Base-by-base conservation (phyloP, 176 grass and related monocot species). In the Metroxylon sagu region DNA sequence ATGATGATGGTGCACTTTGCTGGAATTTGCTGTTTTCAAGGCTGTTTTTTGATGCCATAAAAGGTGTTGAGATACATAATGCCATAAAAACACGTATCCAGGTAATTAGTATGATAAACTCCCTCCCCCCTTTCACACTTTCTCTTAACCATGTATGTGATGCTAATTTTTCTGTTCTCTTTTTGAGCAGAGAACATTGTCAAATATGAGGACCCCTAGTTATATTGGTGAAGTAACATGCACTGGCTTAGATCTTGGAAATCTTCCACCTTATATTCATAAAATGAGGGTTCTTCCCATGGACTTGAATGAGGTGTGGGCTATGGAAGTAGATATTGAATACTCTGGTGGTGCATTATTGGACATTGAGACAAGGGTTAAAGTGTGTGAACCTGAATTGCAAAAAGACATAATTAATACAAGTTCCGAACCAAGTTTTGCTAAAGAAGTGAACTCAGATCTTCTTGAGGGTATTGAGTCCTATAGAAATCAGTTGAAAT, bases 321-420 rank as follows among this genome's bases (percentile, higher is more conserved):
- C 90, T 30, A 85, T 95, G 78, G 90, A 95, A 73, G 76, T 89
- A 77, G 90, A 95, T 71, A 86, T 95, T 81, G 90, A 89, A 83
- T 86, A 86, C 62, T 76, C 83, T 1, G 67, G 80, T 28, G 85
- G 86, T 60, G 80, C 89, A 71, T 26, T 84, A 50, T 58, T 89
- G 71, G 54, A 89, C 55, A 71, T 91, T 59, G 78, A 85, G 65
- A 97, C 92, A 27, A 90, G 92, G 51, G 83, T 97, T 12, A 81
- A 97, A 71, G 81, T 97, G 77, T 62, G 76, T 54, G 92, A 85
- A 65, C 80, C 83, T 8, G 92, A 97, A 60, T 73, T 98, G 67
- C 93, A 98, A 52, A 86, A 98, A 56, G 81, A 91, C 59, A 90
- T 98, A 29, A 83, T 92, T 69, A 78, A 91, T 85, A 76, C 72